Evolutionary conservation across 2,329 filamentous ascomycete species (phyloP).

Genomic region (Epichloe typhina): DNA sequence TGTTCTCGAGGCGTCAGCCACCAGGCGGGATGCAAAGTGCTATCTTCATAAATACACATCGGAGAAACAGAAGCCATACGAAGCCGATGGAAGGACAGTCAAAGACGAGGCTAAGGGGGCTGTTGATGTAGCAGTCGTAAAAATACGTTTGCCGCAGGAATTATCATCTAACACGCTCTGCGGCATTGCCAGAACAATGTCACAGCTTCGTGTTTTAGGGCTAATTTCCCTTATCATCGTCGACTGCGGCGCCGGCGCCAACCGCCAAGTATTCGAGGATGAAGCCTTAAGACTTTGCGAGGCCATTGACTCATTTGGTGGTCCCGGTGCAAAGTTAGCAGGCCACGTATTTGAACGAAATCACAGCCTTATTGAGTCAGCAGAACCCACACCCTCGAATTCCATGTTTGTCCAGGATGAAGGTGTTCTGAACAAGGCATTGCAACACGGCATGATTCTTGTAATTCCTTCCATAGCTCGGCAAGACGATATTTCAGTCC

Average conservation of each 20-base stretch:
- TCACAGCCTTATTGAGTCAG: background rate
- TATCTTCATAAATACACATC: conserved; percentile 74
- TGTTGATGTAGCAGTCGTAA: conserved; percentile 66
- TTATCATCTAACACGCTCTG: conserved; percentile 55
- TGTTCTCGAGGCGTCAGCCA: conserved; percentile 76
- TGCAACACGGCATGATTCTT: conserved; percentile 21
- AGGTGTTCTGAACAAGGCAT: conserved; percentile 18
- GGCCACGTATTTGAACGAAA: conserved; percentile 26
- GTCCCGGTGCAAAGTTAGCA: conserved; percentile 55
- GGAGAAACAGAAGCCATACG: conserved; percentile 13
- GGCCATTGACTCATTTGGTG: conserved; percentile 58
- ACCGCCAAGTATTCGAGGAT: conserved; percentile 31
- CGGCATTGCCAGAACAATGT: conserved; percentile 71
- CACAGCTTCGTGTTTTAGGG: conserved; percentile 70
- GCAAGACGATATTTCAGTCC: conserved; percentile 25
- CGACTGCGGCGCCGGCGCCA: conserved; percentile 45
- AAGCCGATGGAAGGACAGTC: background rate
- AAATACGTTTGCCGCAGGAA: conserved; percentile 60
- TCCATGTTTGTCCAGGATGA: conserved; percentile 19
- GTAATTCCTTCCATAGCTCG: conserved; percentile 30
- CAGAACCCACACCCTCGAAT: conserved; percentile 12
- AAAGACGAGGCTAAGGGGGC: conserved; percentile 8
- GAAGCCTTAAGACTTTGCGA: conserved; percentile 64
- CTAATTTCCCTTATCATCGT: conserved; percentile 72
- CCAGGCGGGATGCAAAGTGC: conserved; percentile 81